Evolutionary conservation across 2,329 filamentous ascomycete species (phyloP).

Genomic region (Aureobasidium sp.): DNA sequence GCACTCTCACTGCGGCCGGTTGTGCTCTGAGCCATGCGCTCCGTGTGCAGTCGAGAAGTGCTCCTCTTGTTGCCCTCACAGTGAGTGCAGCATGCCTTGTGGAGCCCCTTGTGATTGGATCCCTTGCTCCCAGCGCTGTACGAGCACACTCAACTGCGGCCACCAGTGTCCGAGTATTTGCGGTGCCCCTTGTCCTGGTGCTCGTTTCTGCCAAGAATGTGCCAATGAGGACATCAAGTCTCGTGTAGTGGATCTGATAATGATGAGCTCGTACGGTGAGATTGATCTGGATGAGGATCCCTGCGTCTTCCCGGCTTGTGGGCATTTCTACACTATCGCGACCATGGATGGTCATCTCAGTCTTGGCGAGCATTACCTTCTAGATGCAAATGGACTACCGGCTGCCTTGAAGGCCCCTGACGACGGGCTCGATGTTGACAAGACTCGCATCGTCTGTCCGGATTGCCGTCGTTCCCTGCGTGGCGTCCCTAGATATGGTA

Average conservation of each 20-base stretch:
- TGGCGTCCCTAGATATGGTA: conserved; percentile 52
- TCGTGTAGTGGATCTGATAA: conserved; percentile 48
- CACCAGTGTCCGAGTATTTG: conserved; percentile 59
- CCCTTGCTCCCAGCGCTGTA: conserved; percentile 55
- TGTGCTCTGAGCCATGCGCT: conserved; percentile 51
- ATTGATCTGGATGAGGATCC: conserved; percentile 52
- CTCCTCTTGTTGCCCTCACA: conserved; percentile 29
- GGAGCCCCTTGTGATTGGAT: conserved; percentile 58
- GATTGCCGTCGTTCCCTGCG: conserved; percentile 52
- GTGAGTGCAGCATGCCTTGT: conserved; percentile 38
- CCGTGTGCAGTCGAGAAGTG: conserved; percentile 37
- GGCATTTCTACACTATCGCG: conserved; percentile 52
- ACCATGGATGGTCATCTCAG: conserved; percentile 55
- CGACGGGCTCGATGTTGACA: conserved; percentile 42
- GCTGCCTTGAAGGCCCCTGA: conserved; percentile 28
- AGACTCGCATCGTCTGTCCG: conserved; percentile 46
- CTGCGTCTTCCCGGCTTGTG: conserved; percentile 54
- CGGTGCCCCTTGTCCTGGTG: conserved; percentile 51
- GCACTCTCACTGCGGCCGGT: conserved; percentile 48
- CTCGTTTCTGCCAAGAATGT: conserved; percentile 50
- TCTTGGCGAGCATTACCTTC: conserved; percentile 43
- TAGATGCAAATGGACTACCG: conserved; percentile 25
- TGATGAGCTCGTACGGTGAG: conserved; percentile 46
- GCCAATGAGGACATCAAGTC: conserved; percentile 35
- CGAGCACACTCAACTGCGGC: conserved; percentile 45